Evolutionary conservation across 768 basidiomycete species (phyloP).

Genomic region (Gymnopilus junonius): DNA sequence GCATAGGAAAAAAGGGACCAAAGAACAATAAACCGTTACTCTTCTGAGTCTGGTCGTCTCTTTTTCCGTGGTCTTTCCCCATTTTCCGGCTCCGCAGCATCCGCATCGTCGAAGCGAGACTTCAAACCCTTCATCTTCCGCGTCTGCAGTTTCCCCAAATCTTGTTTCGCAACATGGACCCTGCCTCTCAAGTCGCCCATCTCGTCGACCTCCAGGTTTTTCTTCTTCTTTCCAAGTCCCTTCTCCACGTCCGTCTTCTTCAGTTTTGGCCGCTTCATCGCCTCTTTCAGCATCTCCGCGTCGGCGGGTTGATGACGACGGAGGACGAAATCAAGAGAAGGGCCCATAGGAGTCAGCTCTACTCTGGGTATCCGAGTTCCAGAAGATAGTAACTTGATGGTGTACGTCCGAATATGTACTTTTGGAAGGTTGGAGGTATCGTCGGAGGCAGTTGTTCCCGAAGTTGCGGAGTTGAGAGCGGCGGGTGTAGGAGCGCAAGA

Average conservation of each 20-base stretch:
- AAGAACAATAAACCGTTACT: constrained; percentile 3
- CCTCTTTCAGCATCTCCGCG: constrained; percentile 77
- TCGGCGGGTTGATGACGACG: constrained; percentile 79
- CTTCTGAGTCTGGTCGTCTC: constrained; percentile 20
- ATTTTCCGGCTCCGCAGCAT: constrained; percentile 18
- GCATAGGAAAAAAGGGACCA: neutral
- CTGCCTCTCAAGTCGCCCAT: constrained; percentile 96
- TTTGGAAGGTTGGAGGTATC: constrained; percentile 64
- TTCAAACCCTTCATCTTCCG: constrained; percentile 97
- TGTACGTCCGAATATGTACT: constrained; percentile 90
- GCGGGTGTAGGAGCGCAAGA: constrained; percentile 69
- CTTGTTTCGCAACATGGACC: constrained; percentile 90
- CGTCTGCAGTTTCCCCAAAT: constrained; percentile 83
- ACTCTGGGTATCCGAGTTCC: constrained; percentile 83
- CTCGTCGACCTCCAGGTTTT: constrained; percentile 96
- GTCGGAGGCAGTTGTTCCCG: constrained; percentile 31
- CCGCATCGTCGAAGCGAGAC: constrained; percentile 23
- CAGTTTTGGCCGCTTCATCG: constrained; percentile 84
- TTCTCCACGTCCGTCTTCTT: constrained; percentile 87
- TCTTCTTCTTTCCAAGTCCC: constrained; percentile 89
- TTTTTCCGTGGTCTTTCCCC: constrained; percentile 21
- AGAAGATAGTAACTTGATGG: constrained; percentile 70
- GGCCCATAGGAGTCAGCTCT: constrained; percentile 89
- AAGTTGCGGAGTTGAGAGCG: constrained; percentile 49
- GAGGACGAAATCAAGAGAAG: constrained; percentile 81